Conservation (phyloP, 257 asterid species). For the Leonotis leonurus region DNA sequence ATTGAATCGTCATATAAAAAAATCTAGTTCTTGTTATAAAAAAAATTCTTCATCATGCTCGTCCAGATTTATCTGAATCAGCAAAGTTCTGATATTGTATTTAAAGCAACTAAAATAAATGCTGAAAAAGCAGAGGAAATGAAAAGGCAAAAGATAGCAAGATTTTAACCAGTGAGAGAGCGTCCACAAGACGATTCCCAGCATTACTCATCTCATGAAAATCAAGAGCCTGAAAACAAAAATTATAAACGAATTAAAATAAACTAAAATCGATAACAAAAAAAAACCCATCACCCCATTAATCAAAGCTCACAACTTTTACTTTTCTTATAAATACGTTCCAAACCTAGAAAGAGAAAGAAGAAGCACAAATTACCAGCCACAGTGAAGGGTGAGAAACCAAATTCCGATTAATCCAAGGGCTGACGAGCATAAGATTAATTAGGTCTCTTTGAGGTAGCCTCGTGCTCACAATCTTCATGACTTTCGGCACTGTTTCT, state of each 20-base stretch:
- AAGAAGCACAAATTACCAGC: slow-evolving; percentile 41
- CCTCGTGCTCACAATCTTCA: slow-evolving; percentile 71
- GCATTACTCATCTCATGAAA: slow-evolving; percentile 76
- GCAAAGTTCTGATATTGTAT: background rate
- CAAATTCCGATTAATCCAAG: slow-evolving; percentile 57
- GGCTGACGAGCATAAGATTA: slow-evolving; percentile 61
- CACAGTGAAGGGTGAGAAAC: slow-evolving; percentile 66
- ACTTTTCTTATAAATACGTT: background rate
- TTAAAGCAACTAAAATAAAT: background rate
- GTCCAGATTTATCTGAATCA: background rate
- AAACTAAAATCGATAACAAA: background rate
- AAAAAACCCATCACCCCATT: background rate
- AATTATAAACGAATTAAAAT: background rate
- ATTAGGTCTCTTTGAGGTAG: slow-evolving; percentile 66
- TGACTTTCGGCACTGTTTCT: slow-evolving; percentile 69
- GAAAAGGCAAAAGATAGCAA: background rate
- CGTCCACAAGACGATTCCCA: slow-evolving; percentile 78
- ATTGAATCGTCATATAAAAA: background rate
- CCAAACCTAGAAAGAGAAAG: background rate
- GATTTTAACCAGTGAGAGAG: slow-evolving; percentile 71
- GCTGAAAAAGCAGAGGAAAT: background rate
- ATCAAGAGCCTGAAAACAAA: slow-evolving; percentile 61
- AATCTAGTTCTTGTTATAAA: background rate
- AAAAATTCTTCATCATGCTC: background rate
- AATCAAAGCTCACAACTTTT: background rate